These are phyloP conservation scores for Lepidium aucheri DNA, from an alignment of 345 rosid species.

Conservation along the genomic window DNA sequence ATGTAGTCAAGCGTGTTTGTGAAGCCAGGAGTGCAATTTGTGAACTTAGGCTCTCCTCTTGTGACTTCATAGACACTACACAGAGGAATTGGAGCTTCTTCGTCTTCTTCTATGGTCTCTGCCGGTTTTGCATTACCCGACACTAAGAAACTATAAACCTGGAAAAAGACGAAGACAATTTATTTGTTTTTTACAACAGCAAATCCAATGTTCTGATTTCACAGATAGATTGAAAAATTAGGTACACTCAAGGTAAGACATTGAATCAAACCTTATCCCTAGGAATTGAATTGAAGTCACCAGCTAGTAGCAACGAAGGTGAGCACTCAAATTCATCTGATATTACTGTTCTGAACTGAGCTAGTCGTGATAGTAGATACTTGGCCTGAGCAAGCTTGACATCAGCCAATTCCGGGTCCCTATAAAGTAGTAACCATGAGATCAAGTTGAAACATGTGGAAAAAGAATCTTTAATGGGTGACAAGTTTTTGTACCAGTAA, in stretches of 20 bases:
- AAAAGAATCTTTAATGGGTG: background rate
- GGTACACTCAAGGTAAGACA: background rate
- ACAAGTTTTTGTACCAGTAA: conserved; percentile 52
- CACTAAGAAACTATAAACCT: conserved; percentile 77
- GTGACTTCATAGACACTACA: conserved; percentile 57
- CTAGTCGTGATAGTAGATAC: conserved; percentile 59
- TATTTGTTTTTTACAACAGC: background rate
- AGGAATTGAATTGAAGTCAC: conserved; percentile 94
- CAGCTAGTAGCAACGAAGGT: conserved; percentile 63
- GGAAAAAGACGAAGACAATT: background rate
- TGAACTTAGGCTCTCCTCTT: conserved; percentile 79
- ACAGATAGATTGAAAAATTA: background rate
- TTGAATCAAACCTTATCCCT: conserved; percentile 55
- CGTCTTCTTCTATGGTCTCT: conserved; percentile 35
- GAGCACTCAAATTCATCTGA: conserved; percentile 48
- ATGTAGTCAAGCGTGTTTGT: conserved; percentile 78
- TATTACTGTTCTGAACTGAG: conserved; percentile 48
- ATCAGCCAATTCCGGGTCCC: conserved; percentile 93
- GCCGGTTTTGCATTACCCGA: conserved; percentile 34
- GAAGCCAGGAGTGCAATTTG: conserved; percentile 84
- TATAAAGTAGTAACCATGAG: conserved; percentile 22
- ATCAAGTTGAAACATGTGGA: background rate
- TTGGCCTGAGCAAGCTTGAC: conserved; percentile 97
- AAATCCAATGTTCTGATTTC: background rate
- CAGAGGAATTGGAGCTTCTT: conserved; percentile 50